Evolutionary conservation across 257 asterid species (phyloP), one percentile per base, ranked within the genome.

Genomic region (Gentiana dahurica): DNA sequence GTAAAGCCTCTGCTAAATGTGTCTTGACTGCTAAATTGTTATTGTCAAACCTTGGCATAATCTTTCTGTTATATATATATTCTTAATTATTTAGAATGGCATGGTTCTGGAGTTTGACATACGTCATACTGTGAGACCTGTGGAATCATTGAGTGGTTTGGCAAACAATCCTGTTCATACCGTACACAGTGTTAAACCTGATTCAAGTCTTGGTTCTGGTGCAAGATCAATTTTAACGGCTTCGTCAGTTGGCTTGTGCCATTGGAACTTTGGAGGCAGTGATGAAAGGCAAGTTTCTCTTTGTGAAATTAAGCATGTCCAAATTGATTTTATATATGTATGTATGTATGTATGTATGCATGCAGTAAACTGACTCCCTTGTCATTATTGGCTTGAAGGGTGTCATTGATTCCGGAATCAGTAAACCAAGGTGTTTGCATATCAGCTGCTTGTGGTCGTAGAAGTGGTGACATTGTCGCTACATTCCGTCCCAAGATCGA

Each of bases 401-500:
- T 86, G n/a, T 55, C 33, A 63, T 62, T 83, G 63, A 57, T 91
- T 56, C 85, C 93, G 35, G 88, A 75, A 74, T 83, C 97, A 50
- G 81, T 76, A 51, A 71, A 65, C 60, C 83, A 81, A 67, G 97
- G 98, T 56, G 89, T 88, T 62, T 92, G 98, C 64, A 83, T 92
- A 61, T 85, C 98, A 61, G 87, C 85, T 55, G 86, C 98, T 64
- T 80, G 66, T 61, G 75, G 84, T 65, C 61, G 75, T 55, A 48
- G 60, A 24, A 69, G 68, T 35, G 81, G 79, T 38, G 77, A 92
- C 59, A 71, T 88, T 65, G 92, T 86, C 58, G 94, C 97, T 55
- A 73, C 97, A 59, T 92, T 79, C 73, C 98, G 97, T 65, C 97
- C 98, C 54, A 88, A 71, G 79, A 68, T 85, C 6, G 94, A 77